A percentile compares a stretch with the other conserved stretches of the same genome.
Conservation (phyloP, 768 basidiomycete species). For the Russula abietina region DNA sequence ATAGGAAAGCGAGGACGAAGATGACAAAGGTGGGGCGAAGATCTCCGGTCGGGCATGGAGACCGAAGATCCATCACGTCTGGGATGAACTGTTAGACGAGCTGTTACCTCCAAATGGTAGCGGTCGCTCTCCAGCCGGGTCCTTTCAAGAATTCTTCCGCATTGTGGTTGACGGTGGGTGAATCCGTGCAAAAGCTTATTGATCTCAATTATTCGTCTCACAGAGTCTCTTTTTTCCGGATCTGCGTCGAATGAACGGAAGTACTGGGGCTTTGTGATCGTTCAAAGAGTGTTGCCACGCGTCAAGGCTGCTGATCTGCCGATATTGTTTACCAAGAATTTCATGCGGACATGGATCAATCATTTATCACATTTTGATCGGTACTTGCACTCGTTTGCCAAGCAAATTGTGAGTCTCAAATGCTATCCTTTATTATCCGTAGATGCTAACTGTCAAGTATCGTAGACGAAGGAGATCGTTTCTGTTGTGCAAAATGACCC, state of each 20-base stretch:
- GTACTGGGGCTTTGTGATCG: slow-evolving; percentile 93
- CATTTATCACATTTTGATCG: slow-evolving; percentile 85
- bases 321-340: slow-evolving; percentile 88
- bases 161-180: slow-evolving; percentile 82
- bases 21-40: slow-evolving; percentile 46
- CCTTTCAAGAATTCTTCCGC: slow-evolving; percentile 88
- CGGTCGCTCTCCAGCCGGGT: slow-evolving; percentile 40
- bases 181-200: background rate
- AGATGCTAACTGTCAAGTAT: background rate
- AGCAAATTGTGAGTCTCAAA: slow-evolving; percentile 57
- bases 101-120: slow-evolving; percentile 51
- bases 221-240: slow-evolving; percentile 82
- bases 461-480: slow-evolving; percentile 70
- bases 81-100: slow-evolving; percentile 75
- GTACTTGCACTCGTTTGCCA: slow-evolving; percentile 84
- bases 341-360: slow-evolving; percentile 96
- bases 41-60: slow-evolving; percentile 65
- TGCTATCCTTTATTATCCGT: slow-evolving; percentile 2
- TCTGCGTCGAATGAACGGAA: slow-evolving; percentile 84
- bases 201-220: slow-evolving; percentile 3
- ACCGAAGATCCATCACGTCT: slow-evolving; percentile 87
- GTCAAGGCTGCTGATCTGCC: slow-evolving; percentile 62
- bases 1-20: slow-evolving; percentile 40
- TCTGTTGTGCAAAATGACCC: slow-evolving; percentile 69
- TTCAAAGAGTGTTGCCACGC: slow-evolving; percentile 70